Evolutionary conservation across 768 basidiomycete genomes (phyloP), one percentile per base, ranked within the genome.

Genomic region (Leccinum fibrillosum): DNA sequence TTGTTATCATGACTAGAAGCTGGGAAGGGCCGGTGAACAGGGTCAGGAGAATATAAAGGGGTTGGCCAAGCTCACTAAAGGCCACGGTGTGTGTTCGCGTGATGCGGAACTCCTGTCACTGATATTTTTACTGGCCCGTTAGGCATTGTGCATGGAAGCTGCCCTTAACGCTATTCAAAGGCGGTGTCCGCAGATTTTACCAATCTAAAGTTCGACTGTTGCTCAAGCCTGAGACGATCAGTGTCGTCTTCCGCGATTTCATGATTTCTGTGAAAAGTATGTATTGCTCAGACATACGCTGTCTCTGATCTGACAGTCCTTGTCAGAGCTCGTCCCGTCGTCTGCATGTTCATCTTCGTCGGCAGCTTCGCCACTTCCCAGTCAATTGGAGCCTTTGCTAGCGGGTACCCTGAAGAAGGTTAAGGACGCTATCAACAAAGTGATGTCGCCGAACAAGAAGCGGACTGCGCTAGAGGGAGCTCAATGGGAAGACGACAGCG

Each of bases 111-210:
- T 28, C 52, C 45, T 35, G 28, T 10, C 47, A 19, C 28, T 64
- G 58, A 59, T 51, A 35, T 12, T n/a, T n/a, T 44, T 56, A 12
- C 49, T 56, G 19, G 45, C 8, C 15, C 21, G 37, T 50, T 64
- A 85, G 95, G 96, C 97, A 0, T 77, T 99, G 4, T 98, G 96
- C 65, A 98, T 97, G 6, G 97, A 99, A 76, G 93, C 97, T 11
- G 91, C 94, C 1, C 72, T 99, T 64, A 98, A 98, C 67, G 96
- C 96, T 0, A 90, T 99, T 23, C 97, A 99, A 69, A 78, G 96
- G 58, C 81, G 90, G 55, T 99, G 98, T 72, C 97, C 97, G 0
- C 97, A 99, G 71, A 94, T 25, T 98, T 48, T 99, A 99, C 79
- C 89, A 92, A 74, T 89, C 92, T 5, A 84, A 80, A 32, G 94